A percentile compares a stretch with the other conserved stretches of the same genome.
Conservation (phyloP, 163 green algal species). For the Chlamydomonas reinhardtii region DNA sequence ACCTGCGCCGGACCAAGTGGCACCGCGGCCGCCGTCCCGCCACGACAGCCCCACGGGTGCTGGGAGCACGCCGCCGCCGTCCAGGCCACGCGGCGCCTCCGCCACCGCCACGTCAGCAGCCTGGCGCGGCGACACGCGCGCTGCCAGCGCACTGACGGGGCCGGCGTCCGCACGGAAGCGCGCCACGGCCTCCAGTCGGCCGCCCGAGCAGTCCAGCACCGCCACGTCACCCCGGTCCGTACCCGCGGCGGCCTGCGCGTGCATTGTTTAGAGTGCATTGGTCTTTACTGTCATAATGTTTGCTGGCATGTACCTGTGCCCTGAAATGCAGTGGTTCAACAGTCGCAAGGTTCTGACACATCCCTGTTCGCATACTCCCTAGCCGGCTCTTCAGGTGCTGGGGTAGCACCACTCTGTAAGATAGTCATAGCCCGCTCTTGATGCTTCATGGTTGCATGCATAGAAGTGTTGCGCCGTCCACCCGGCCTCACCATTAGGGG, state of each 20-base stretch:
- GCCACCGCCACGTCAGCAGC: constrained; percentile 6
- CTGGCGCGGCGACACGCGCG: constrained; percentile 11
- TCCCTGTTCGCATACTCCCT: no score
- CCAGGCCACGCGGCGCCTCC: constrained; percentile 4
- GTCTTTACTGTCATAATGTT: no score
- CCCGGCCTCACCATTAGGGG: constrained; percentile 39
- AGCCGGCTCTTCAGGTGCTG: no score
- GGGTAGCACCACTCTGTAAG: no score
- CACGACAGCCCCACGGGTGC: constrained; percentile 30
- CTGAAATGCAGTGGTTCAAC: no score
- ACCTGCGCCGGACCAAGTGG: no score
- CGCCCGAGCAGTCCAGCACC: constrained; percentile 46
- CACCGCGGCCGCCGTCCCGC: neutral
- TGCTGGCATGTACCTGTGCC: no score
- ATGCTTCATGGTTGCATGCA: no score
- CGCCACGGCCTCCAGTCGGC: constrained; percentile 30
- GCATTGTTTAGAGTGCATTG: no score
- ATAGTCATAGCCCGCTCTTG: no score
- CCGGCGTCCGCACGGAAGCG: constrained; percentile 31
- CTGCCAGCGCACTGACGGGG: constrained; percentile 22
- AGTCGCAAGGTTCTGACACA: no score
- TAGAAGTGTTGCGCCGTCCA: no score
- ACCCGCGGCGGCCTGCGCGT: constrained; percentile 1
- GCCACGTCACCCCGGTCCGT: constrained; percentile 23
- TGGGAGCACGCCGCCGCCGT: constrained; percentile 41